These are phyloP conservation scores for Solanum verrucosum DNA, from an alignment of 257 asterid genomes.

Conservation along the genomic window DNA sequence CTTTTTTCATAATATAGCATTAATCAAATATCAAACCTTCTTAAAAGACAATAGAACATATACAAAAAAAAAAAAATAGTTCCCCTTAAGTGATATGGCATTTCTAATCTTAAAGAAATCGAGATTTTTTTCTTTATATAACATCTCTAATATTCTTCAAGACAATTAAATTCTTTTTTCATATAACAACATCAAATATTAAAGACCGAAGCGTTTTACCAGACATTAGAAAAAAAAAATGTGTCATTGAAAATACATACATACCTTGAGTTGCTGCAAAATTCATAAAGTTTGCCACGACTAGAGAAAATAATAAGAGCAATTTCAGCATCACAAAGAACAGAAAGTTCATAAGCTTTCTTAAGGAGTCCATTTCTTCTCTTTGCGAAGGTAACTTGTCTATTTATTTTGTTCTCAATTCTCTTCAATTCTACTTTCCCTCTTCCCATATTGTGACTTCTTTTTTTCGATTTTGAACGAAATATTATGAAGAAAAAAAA, in stretches of 20 bases:
- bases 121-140: neutral
- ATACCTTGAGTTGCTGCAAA: slow-evolving; percentile 53
- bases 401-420: slow-evolving; percentile 64
- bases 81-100: neutral
- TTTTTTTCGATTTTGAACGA: neutral
- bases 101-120: neutral
- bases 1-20: neutral
- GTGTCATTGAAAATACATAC: neutral
- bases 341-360: slow-evolving; percentile 55
- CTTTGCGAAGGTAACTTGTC: slow-evolving; percentile 67
- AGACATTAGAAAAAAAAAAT: neutral
- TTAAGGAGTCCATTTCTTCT: slow-evolving; percentile 61
- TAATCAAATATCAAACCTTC: neutral
- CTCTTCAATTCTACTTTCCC: slow-evolving; percentile 68
- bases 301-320: slow-evolving; percentile 63
- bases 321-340: slow-evolving; percentile 68
- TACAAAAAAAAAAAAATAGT: neutral
- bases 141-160: neutral
- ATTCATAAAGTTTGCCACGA: slow-evolving; percentile 62
- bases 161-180: neutral
- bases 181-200: neutral
- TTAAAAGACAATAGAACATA: neutral
- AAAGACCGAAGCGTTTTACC: neutral
- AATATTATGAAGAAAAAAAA: neutral
- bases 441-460: slow-evolving; percentile 38